phyloP scores from a whole-genome alignment of 495 filamentous ascomycete genomes.

The Annulohypoxylon nitens region DNA sequence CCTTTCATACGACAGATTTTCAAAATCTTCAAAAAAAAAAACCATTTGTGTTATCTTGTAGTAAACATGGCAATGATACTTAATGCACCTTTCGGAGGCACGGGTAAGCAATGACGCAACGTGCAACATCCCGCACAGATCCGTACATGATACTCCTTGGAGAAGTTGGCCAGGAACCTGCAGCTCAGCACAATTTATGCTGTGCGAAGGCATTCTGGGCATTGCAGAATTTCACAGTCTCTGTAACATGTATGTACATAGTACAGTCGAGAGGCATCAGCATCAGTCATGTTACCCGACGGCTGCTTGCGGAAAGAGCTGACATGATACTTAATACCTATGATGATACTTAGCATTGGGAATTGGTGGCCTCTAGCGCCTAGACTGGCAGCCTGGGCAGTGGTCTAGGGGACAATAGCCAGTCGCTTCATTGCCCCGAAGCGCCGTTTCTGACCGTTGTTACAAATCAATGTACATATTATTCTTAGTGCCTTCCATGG shows the following conservation, averaged over 20 bases:
- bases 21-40: neutral
- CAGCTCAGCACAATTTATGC: conserved; percentile 13
- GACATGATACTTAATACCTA: conserved; percentile 2
- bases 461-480: neutral
- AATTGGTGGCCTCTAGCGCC: neutral
- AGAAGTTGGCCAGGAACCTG: conserved; percentile 31
- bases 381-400: neutral
- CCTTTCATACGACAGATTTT: neutral
- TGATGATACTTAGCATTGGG: neutral
- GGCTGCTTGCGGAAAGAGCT: neutral
- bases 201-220: neutral
- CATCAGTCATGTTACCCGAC: neutral
- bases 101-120: conserved; percentile 31
- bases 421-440: conserved; percentile 35
- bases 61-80: neutral
- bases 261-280: neutral
- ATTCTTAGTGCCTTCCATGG: neutral
- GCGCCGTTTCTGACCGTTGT: conserved; percentile 25
- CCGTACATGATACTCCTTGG: conserved; percentile 13
- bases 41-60: conserved; percentile 11
- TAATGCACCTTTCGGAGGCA: conserved; percentile 16
- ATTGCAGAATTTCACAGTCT: conserved; percentile 3
- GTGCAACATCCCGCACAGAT: conserved; percentile 9
- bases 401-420: conserved; percentile 4
- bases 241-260: neutral